Evolutionary conservation across 2,329 filamentous ascomycete genomes (phyloP), one percentile per base, ranked within the genome.

Genomic region (Cytospora chrysosperma): DNA sequence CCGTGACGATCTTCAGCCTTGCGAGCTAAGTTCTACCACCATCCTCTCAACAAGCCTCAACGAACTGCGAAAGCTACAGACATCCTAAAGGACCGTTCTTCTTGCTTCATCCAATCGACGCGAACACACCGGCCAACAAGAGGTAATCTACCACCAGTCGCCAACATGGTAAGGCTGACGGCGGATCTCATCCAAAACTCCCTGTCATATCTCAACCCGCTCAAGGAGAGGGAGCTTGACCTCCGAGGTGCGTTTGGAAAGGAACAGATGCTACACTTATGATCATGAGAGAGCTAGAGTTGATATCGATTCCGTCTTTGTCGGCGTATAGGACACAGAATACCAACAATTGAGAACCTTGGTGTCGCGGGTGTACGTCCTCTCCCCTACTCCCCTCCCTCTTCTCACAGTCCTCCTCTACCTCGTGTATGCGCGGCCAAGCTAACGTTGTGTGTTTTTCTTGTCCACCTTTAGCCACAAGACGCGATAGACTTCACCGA

Each of bases 191-290:
- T 99, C 81, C 87, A 92, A 79, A 88, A 87, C 78, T 97, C 95
- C 75, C 90, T 97, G 71, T 97, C 94, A 77, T 99, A 97, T 85
- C 90, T 98, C 80, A 99, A 98, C 81, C 93, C 94, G 76, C 86
- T 99, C 78, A 96, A 95, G 82, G 95, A 99, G 85, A 92, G 95
- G 79, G 95, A 99, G 86, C 88, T 99, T 77, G 93, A 98, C 84
- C 92, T 99, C 73, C 89, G 95, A 97, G 95, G 95, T 98, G 91
- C 88, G 93, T 85, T 79, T 79, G 87, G 90, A 90, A 92, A 96
- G 92, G 92, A 88, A 84, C 91, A 94, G 93, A 95, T 96, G 87
- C 92, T 97, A 91, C 91, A 93, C 87, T 86, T 87, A 72, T 74
- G 73, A 71, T 75, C 73, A 76, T 56, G 30, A 47, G 54, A 78